phyloP scores from a whole-genome alignment of 768 basidiomycete genomes.

The Lanmaoa rubissima region DNA sequence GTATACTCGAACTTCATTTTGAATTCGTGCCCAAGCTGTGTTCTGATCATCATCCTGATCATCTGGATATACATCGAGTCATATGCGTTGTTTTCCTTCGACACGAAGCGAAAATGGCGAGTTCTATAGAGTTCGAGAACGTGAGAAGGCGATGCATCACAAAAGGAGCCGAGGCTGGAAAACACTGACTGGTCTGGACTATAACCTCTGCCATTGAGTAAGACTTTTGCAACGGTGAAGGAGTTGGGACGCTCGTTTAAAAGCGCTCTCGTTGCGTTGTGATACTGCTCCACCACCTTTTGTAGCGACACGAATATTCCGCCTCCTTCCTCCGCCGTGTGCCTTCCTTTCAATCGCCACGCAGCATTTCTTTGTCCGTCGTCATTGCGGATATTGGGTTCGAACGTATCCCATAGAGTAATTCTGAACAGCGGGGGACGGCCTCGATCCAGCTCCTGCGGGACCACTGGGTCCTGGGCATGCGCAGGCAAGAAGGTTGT shows the following conservation, averaged over 20 bases:
- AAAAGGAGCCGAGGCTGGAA: too few species aligned
- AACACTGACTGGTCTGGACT: neutral
- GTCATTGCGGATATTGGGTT: neutral
- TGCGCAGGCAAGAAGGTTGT: too few species aligned
- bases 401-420: neutral
- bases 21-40: neutral
- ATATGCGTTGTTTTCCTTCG: neutral
- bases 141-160: too few species aligned
- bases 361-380: neutral
- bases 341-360: neutral
- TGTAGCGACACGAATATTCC: neutral
- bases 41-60: neutral
- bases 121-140: too few species aligned
- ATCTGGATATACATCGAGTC: neutral
- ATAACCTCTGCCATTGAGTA: neutral
- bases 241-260: neutral
- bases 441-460: too few species aligned
- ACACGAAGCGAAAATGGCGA: too few species aligned
- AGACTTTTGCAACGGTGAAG: neutral
- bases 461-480: too few species aligned
- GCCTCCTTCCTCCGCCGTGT: neutral
- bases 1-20: neutral
- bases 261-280: neutral
- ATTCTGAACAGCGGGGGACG: neutral
- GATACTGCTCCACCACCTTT: neutral